A percentile compares a stretch with the other conserved stretches of the same genome.
These are phyloP conservation scores for Hirschfeldia incana DNA, from an alignment of 345 rosid genomes.

Conservation along the genomic window DNA sequence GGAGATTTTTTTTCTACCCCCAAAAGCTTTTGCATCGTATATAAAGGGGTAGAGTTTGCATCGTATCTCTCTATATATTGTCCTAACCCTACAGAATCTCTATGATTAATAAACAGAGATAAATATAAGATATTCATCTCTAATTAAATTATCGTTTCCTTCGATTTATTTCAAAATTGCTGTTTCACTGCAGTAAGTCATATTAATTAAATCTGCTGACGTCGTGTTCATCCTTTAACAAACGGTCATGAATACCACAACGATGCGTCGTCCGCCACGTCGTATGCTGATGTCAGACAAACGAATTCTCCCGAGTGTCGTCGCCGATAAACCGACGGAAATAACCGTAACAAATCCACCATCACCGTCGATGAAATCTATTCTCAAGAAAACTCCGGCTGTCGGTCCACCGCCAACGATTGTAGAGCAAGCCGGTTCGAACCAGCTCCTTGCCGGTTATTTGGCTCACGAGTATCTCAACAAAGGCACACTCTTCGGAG, in stretches of 20 bases:
- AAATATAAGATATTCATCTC: neutral
- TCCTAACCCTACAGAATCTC: neutral
- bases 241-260: slow-evolving; percentile 54
- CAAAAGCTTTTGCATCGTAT: too few relatives aligned
- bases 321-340: neutral
- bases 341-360: slow-evolving; percentile 26
- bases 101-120: neutral
- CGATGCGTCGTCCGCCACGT: slow-evolving; percentile 89
- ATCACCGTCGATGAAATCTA: slow-evolving; percentile 35
- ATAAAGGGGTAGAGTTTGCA: neutral
- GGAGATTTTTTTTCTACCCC: too few relatives aligned
- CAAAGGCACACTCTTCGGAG: slow-evolving; percentile 76
- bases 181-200: slow-evolving; percentile 29
- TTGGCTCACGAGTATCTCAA: slow-evolving; percentile 82
- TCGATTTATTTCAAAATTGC: neutral
- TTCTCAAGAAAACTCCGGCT: slow-evolving; percentile 36
- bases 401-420: neutral
- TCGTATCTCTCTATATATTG: neutral
- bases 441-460: slow-evolving; percentile 74
- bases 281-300: slow-evolving; percentile 64
- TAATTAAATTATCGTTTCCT: neutral
- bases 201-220: neutral
- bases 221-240: neutral
- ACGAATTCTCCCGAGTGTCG: slow-evolving; percentile 48
- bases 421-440: slow-evolving; percentile 41